phyloP scores from a whole-genome alignment of 768 basidiomycete species.

The Leccinum obscurum region DNA sequence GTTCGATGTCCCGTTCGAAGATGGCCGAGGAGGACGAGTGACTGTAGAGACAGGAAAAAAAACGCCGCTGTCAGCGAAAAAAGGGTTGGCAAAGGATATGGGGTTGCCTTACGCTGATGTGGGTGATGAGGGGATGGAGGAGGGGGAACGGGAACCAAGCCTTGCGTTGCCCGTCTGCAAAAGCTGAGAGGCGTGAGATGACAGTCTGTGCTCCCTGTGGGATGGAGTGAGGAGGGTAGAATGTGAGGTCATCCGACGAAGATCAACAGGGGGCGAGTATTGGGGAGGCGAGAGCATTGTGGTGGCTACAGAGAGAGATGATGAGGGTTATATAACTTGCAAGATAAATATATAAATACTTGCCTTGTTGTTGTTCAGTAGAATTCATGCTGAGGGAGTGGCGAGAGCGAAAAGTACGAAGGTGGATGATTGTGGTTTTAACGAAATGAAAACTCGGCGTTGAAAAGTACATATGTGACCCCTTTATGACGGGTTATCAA shows the following conservation, averaged over 20 bases:
- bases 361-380: conserved; percentile 17
- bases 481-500: conserved; percentile 5
- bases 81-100: conserved; percentile 8
- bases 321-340: neutral
- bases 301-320: conserved; percentile 14
- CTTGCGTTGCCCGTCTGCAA: conserved; percentile 42
- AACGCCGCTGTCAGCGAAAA: conserved; percentile 8
- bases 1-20: conserved; percentile 90
- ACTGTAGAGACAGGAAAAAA: conserved; percentile 6
- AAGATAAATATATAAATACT: neutral
- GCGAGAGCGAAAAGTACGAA: conserved; percentile 7
- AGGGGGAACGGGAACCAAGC: conserved; percentile 64
- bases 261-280: conserved; percentile 42
- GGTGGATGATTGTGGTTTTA: conserved; percentile 19
- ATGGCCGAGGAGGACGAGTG: conserved; percentile 88
- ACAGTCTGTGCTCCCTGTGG: conserved; percentile 39
- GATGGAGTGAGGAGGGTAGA: conserved; percentile 43
- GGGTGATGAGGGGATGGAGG: conserved; percentile 77
- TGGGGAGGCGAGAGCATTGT: conserved; percentile 16
- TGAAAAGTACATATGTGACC: conserved; percentile 1
- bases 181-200: conserved; percentile 49
- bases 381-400: conserved; percentile 1
- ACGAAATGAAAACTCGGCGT: conserved; percentile 15
- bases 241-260: conserved; percentile 57
- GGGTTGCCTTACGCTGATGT: conserved; percentile 64